Base-by-base conservation (phyloP, 352 stramenopile species). In the Phytophthora crassamura region DNA sequence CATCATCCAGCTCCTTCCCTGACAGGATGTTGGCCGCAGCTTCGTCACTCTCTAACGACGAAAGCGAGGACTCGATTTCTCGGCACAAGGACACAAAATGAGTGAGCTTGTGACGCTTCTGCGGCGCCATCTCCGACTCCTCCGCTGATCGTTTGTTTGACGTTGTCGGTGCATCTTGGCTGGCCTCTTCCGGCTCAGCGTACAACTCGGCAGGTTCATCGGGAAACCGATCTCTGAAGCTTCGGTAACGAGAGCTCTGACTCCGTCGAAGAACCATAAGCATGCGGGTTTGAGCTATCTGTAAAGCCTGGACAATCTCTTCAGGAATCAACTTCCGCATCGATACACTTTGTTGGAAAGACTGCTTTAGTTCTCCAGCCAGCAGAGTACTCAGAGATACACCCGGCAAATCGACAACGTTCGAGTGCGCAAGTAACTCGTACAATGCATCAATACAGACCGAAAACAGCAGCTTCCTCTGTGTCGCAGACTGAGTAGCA, bases 1-100 rank as follows among this genome's bases (percentile, higher is more conserved):
- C 78, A n/a, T 77, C 59, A 30, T 85, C 77, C 12, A 89, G 59
- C 20, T 89, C 80, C 6, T 75, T 61, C 7, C 79, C 76, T 0
- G 61, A 70, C n/a, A 89, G 49, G 2, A 78, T 52, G 16, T 67
- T 62, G 1, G 64, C 53, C 43, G 74, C 64, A 42, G 60, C 49
- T 16, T 75, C 51, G 32, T 74, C 49, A 30, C 69, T 59, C 8
- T 59, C 49, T 7, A 81, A 54, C 1, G 69, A 71, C 9, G 69
- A 69, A 2, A 86, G 43, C 0, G 67, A 77, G 4, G 82, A 75
- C 65, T 85, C 70, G 5, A 86, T 67, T 49, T 85, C 64, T 50
- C 65, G 73, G 40, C 81, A 90, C 18, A 80, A 59, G 12, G 64
- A 56, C 41, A 75, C 63, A 53, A 72, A 67, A 34, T 73, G 69